Evolutionary conservation across 2,329 filamentous ascomycete species (phyloP).

Genomic region (Neoascochyta sp.): DNA sequence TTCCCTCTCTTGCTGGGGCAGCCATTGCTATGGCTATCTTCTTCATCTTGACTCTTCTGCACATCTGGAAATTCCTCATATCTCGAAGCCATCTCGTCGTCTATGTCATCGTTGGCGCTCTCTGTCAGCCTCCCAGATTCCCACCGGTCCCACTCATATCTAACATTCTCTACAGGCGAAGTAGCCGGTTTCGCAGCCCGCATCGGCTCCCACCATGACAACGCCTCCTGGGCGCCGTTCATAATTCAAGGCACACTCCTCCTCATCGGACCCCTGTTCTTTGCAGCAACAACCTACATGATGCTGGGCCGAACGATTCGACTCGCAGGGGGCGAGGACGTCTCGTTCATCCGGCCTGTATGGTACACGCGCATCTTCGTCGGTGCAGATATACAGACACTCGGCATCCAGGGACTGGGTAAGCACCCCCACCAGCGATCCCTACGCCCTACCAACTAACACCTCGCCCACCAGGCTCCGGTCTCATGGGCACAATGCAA

Average conservation of each 20-base stretch:
- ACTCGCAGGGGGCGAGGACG: constrained; percentile 21
- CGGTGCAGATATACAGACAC: constrained; percentile 24
- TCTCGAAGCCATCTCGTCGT: constrained; percentile 18
- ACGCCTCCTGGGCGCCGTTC: constrained; percentile 39
- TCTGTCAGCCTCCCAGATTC: constrained; percentile 19
- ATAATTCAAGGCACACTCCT: constrained; percentile 42
- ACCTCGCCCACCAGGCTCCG: constrained; percentile 27
- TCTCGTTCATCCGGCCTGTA: constrained; percentile 24
- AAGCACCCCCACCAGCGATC: constrained; percentile 1
- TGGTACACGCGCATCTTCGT: constrained; percentile 32
- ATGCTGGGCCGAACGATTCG: constrained; percentile 42
- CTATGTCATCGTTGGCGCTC: constrained; percentile 25
- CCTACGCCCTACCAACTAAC: constrained; percentile 1
- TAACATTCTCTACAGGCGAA: constrained; percentile 32
- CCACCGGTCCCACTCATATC: neutral
- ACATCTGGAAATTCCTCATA: constrained; percentile 18
- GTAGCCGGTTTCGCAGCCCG: constrained; percentile 42
- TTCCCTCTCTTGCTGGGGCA: constrained; percentile 24
- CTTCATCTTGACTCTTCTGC: constrained; percentile 17
- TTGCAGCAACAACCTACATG: constrained; percentile 49
- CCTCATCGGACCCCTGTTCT: constrained; percentile 45
- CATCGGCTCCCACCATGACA: constrained; percentile 37
- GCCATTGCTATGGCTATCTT: constrained; percentile 25
- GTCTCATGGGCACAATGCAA: constrained; percentile 35
- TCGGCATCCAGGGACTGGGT: constrained; percentile 32